These are phyloP conservation scores for Lentinus tigrinus DNA, from an alignment of 768 basidiomycete species.

Conservation along the genomic window DNA sequence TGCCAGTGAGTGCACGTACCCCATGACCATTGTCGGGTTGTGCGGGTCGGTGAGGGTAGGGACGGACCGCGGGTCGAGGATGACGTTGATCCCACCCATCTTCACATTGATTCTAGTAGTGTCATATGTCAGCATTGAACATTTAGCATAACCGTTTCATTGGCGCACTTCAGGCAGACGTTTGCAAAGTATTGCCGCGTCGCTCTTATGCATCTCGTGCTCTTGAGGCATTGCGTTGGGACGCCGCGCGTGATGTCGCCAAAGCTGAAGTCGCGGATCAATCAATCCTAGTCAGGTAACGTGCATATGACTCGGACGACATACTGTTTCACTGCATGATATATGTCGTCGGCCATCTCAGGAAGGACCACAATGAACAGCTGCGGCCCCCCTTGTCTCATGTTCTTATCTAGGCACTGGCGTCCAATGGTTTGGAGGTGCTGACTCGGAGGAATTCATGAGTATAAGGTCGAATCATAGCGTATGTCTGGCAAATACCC, in stretches of 20 bases:
- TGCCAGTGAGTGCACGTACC: slow-evolving; percentile 28
- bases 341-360: slow-evolving; percentile 73
- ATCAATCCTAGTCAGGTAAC: neutral
- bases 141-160: neutral
- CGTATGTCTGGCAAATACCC: slow-evolving; percentile 3
- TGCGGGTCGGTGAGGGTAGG: slow-evolving; percentile 63
- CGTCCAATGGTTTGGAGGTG: slow-evolving; percentile 53
- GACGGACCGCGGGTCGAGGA: slow-evolving; percentile 70
- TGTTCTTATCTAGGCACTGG: slow-evolving; percentile 41
- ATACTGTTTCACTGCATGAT: slow-evolving; percentile 77
- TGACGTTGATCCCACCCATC: slow-evolving; percentile 77
- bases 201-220: slow-evolving; percentile 60
- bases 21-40: slow-evolving; percentile 80
- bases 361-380: slow-evolving; percentile 71
- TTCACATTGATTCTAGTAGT: slow-evolving; percentile 72
- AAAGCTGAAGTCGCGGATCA: slow-evolving; percentile 46
- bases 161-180: slow-evolving; percentile 68
- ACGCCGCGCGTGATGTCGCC: slow-evolving; percentile 72
- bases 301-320: slow-evolving; percentile 22
- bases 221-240: slow-evolving; percentile 77
- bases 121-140: neutral
- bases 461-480: no score
- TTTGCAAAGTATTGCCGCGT: slow-evolving; percentile 82
- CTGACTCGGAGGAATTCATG: slow-evolving; percentile 24
- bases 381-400: slow-evolving; percentile 36